phyloP scores from a whole-genome alignment of 2,329 filamentous ascomycete species.

The Botryotinia narcissicola region DNA sequence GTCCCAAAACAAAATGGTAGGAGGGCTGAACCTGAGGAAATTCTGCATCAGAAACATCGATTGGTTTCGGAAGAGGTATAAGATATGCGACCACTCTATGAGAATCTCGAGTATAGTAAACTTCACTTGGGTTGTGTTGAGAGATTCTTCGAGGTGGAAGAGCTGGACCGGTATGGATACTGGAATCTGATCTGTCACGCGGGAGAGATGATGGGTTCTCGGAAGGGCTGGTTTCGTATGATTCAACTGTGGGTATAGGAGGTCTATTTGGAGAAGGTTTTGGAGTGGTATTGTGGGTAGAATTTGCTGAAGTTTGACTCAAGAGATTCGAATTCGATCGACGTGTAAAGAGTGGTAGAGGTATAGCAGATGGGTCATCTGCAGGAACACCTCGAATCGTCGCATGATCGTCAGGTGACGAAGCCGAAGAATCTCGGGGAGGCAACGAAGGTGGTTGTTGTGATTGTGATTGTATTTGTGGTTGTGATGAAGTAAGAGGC shows the following conservation, averaged over 20 bases:
- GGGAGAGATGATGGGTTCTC: neutral
- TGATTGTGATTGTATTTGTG: neutral
- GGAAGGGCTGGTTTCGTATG: neutral
- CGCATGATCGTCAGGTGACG: neutral
- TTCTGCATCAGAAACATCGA: constrained; percentile 6
- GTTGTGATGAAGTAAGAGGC: neutral
- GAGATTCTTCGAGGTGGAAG: constrained; percentile 17
- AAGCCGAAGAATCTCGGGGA: neutral
- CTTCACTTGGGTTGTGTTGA: constrained; percentile 4
- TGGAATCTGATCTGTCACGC: neutral
- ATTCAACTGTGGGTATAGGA: neutral
- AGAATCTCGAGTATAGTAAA: constrained; percentile 22
- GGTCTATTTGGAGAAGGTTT: neutral
- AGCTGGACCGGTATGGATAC: neutral
- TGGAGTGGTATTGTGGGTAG: neutral
- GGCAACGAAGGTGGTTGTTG: constrained; percentile 1
- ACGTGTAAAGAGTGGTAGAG: constrained; percentile 1
- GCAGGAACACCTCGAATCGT: constrained; percentile 13
- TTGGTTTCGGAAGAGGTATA: constrained; percentile 24
- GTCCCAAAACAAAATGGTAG: neutral
- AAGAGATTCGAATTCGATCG: constrained; percentile 8
- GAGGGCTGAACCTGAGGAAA: constrained; percentile 8
- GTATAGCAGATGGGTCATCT: neutral
- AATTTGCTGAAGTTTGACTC: neutral
- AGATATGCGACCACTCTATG: constrained; percentile 23